Evolutionary conservation across 2,329 filamentous ascomycete genomes (phyloP).

Genomic region (Epichloe hybrida): DNA sequence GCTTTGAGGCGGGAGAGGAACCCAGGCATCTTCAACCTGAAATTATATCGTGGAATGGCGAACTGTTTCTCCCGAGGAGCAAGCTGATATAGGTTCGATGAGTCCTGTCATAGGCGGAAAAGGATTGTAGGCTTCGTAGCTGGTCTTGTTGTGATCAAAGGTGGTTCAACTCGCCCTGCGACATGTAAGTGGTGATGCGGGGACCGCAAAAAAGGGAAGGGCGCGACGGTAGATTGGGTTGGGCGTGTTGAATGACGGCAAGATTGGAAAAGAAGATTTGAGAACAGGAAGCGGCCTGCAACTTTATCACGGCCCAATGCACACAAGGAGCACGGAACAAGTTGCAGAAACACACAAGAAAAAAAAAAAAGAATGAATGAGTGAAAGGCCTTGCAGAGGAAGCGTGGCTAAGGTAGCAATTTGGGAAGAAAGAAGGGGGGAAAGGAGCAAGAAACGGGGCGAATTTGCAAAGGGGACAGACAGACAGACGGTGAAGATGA

Average conservation of each 20-base stretch:
- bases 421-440: neutral
- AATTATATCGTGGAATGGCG: neutral
- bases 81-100: neutral
- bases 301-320: neutral
- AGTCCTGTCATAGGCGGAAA: neutral
- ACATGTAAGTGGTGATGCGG: slow-evolving; percentile 7
- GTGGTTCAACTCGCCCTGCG: slow-evolving; percentile 5
- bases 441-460: neutral
- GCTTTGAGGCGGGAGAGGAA: slow-evolving; percentile 56
- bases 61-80: neutral
- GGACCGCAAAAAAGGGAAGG: slow-evolving; percentile 1
- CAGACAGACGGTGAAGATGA: neutral
- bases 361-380: slow-evolving; percentile 2
- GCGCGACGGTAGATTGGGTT: neutral
- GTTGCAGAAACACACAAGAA: slow-evolving; percentile 1
- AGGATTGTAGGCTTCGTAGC: neutral
- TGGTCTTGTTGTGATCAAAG: slow-evolving; percentile 1
- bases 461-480: too few relatives aligned
- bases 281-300: neutral
- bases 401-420: neutral
- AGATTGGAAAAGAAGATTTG: neutral
- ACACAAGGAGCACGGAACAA: neutral
- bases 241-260: neutral
- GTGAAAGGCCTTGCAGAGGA: neutral
- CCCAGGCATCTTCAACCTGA: slow-evolving; percentile 34